Evolutionary conservation across 2,329 filamentous ascomycete species (phyloP), one percentile per base, ranked within the genome.

Genomic region (Epichloe coenophiala): DNA sequence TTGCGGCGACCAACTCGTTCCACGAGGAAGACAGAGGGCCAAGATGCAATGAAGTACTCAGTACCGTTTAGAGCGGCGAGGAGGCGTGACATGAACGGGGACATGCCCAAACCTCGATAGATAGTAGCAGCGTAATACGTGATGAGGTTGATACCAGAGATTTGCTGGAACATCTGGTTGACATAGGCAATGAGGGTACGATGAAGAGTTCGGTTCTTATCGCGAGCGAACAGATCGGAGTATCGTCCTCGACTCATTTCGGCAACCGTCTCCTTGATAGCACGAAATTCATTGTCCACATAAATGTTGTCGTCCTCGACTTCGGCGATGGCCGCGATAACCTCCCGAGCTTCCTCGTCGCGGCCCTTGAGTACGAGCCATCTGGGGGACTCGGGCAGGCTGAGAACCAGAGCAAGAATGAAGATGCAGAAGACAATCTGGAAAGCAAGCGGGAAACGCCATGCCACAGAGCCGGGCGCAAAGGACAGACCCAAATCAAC

Each of bases 231-330:
- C 64, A 83, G 73, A 49, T 80, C 71, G 2, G 60, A 60, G 71
- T 76, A 83, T 2, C 72, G 76, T 4, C 77, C 72, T 49, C 84
- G 81, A 33, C 80, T 81, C 48, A 73, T 69, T 60, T 89, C 84
- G n/a, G 80, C 66, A n/a, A 86, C 81, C 1, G 84, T 79, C 49
- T 82, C 76, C 55, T 76, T 76, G 60, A 84, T 84, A 53, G 80
- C 75, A 43, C 70, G 68, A 60, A 76, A 80, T 59, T 83, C 78
- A 13, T 68, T 65, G 15, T 78, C 64, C 43, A 85, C 76, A 61
- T 72, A 80, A 2, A 76, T 75, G n/a, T 78, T 74, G 47, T 78
- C 74, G 3, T 61, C 59, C 6, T 76, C 75, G 45, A 77, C 65
- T 55, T 70, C 73, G 47, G 80, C 77, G 17, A 85, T 67, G 47